phyloP scores from a whole-genome alignment of 23 red algal species.

The Gracilaria domingensis region DNA sequence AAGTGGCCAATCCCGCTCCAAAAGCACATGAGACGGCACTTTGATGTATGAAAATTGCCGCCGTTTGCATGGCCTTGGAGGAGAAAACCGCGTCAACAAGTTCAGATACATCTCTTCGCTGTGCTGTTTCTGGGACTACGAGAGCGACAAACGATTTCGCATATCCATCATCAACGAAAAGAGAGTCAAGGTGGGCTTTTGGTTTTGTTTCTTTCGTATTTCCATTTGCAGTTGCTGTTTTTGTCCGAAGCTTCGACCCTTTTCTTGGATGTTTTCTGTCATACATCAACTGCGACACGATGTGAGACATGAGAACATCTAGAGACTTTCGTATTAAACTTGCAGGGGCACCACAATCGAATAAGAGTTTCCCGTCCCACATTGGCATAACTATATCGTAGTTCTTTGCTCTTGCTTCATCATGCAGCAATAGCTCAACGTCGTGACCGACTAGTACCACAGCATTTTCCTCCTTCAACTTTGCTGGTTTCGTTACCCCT shows the following conservation, averaged over 20 bases:
- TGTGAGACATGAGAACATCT: conserved; percentile 48
- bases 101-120: conserved; percentile 68
- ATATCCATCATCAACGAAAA: conserved; percentile 35
- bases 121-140: conserved; percentile 66
- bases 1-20: conserved; percentile 75
- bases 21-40: conserved; percentile 71
- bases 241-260: conserved; percentile 24
- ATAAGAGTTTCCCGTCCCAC: conserved; percentile 63
- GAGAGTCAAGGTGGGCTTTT: not conserved
- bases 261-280: conserved; percentile 27
- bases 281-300: conserved; percentile 36
- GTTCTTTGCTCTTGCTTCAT: conserved; percentile 37
- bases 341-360: conserved; percentile 47
- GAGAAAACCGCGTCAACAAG: conserved; percentile 64
- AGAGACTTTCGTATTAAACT: conserved; percentile 58
- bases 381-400: conserved; percentile 63
- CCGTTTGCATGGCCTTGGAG: conserved; percentile 28
- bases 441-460: conserved; percentile 46
- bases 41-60: conserved; percentile 76
- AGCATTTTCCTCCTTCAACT: not conserved
- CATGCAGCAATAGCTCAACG: conserved; percentile 28
- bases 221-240: conserved; percentile 3
- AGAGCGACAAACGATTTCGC: conserved; percentile 53
- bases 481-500: not conserved
- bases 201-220: not conserved